Evolutionary conservation across 306 rosid genomes (phyloP).

Genomic region (Lablab purpureus): DNA sequence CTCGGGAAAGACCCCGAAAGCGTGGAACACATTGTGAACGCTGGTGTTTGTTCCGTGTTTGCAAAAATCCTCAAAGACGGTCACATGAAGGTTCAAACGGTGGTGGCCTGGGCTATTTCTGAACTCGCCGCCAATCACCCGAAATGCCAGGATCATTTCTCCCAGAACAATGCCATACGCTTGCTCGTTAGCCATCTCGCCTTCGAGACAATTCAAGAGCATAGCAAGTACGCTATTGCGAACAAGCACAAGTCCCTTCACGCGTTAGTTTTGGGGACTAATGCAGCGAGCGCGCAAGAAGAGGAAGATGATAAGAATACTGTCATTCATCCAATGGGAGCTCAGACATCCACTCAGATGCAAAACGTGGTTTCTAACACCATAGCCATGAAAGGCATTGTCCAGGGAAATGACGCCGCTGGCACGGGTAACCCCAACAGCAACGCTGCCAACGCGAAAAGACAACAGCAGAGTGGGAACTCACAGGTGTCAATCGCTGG

Average conservation of each 20-base stretch:
- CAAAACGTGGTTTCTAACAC: constrained; percentile 40
- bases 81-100: constrained; percentile 70
- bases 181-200: constrained; percentile 82
- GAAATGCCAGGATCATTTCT: constrained; percentile 80
- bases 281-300: not conserved
- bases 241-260: constrained; percentile 63
- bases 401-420: not conserved
- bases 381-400: constrained; percentile 26
- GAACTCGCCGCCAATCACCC: constrained; percentile 68
- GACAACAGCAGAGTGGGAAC: not conserved
- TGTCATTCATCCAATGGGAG: constrained; percentile 45
- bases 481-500: constrained; percentile 36
- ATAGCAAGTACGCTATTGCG: constrained; percentile 65
- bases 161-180: constrained; percentile 72
- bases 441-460: too few relatives aligned
- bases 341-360: constrained; percentile 32
- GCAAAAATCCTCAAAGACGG: constrained; percentile 80
- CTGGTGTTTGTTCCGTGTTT: constrained; percentile 66
- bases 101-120: constrained; percentile 80
- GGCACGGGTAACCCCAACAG: not conserved
- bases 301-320: constrained; percentile 12
- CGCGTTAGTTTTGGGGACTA: constrained; percentile 60
- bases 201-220: constrained; percentile 82
- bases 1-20: constrained; percentile 73
- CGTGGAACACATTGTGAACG: constrained; percentile 75